Conservation (phyloP, 306 rosid species). For the Prunus campanulata region DNA sequence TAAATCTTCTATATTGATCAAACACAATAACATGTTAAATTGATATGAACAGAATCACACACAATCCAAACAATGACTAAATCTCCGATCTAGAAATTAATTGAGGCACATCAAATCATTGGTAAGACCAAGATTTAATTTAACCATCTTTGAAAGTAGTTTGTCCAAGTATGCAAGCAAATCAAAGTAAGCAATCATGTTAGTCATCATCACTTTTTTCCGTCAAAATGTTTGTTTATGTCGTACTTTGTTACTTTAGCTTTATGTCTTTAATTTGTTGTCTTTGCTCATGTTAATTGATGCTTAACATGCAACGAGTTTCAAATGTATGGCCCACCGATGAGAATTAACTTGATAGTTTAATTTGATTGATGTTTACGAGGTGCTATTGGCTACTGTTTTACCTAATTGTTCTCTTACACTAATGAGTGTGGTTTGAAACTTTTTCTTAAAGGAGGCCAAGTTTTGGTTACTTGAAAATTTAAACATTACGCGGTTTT, state of each 20-base stretch:
- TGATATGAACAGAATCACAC: fast-evolving
- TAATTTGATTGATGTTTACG: too few species aligned
- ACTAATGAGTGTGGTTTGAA: too few species aligned
- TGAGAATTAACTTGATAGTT: not conserved
- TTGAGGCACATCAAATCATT: not conserved
- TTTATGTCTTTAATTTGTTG: not conserved
- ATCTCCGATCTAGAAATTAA: not conserved
- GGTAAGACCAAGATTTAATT: not conserved
- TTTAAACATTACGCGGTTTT: too few species aligned
- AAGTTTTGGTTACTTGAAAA: too few species aligned
- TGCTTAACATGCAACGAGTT: not conserved
- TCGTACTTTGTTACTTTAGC: not conserved
- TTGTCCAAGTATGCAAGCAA: not conserved
- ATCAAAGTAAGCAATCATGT: not conserved
- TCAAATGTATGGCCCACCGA: not conserved
- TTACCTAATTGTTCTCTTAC: too few species aligned
- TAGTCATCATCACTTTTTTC: not conserved
- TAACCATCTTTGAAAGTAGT: not conserved
- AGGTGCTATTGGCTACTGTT: too few species aligned
- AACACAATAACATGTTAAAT: too few species aligned
- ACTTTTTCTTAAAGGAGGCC: too few species aligned
- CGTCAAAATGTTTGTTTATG: not conserved
- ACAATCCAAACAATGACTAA: too few species aligned
- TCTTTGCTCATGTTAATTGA: not conserved
- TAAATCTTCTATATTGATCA: too few species aligned